Evolutionary conservation across 73 alveolate species (phyloP).

Genomic region (Urostyla sp.): DNA sequence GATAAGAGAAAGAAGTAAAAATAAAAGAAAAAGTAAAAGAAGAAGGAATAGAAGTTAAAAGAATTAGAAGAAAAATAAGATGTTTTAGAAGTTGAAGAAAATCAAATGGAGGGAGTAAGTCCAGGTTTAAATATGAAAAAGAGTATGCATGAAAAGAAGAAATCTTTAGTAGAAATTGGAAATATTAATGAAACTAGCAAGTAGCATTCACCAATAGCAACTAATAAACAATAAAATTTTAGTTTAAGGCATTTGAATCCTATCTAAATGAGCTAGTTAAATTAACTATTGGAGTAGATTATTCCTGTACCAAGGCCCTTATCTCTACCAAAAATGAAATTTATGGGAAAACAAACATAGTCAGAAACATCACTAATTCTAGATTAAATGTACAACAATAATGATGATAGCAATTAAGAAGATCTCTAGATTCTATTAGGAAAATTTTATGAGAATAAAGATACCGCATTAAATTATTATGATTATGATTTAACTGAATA

Average conservation of each 20-base stretch:
- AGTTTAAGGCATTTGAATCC: conserved; percentile 15
- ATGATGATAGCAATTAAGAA: not conserved
- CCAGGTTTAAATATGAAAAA: not conserved
- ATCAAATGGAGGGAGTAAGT: not conserved
- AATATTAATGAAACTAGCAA: not conserved
- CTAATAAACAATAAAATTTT: not conserved
- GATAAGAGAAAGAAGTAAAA: conserved; percentile 30
- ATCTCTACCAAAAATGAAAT: conserved; percentile 12
- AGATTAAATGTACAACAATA: not conserved
- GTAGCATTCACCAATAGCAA: not conserved
- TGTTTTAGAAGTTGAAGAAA: not conserved
- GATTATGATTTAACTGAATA: conserved; percentile 9
- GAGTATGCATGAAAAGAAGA: not conserved
- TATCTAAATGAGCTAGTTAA: conserved; percentile 11
- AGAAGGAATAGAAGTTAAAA: conserved; percentile 22
- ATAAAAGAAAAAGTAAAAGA: conserved; percentile 42
- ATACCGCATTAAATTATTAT: too few relatives aligned
- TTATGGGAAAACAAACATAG: conserved; percentile 6
- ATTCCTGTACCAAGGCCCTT: conserved; percentile 33
- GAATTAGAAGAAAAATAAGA: conserved; percentile 40
- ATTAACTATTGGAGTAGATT: conserved; percentile 37
- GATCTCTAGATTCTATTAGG: conserved; percentile 8
- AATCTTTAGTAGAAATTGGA: not conserved
- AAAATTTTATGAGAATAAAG: conserved; percentile 6
- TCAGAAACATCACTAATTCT: not conserved